Base-by-base conservation (phyloP, 176 grass and related monocot species). In the Puya raimondii region DNA sequence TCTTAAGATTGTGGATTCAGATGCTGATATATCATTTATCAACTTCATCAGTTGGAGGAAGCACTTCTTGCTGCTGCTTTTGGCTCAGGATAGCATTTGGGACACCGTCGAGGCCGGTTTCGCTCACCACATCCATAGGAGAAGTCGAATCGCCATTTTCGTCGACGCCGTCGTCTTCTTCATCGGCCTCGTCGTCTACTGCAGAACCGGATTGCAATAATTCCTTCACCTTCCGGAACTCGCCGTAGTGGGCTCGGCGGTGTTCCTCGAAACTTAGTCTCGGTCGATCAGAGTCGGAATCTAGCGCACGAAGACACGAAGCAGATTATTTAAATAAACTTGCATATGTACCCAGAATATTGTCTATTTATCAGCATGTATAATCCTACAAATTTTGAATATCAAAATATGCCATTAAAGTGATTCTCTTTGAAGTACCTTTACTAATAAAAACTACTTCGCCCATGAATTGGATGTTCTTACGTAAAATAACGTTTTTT, bases 251-350 rank as follows among this genome's bases (percentile, higher is more conserved):
- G 25, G 50, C 68, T 48, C 25, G 18, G 12, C 68, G 50, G 21
- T 70, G 68, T 14, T 70, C 68, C 68, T 70, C 27, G 68, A 70
- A 70, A 70, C 68, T 70, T 53, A 53, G 26, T 26, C 21, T 51
- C 11, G 68, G 7, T 70, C 22, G 25, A 9, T 70, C 68, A 15
- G 68, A 23, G 51, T 70, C 68, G 10, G 68, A 70, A 53, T 70
- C 68, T 70, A 61, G 56, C 7, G 21, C 33, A 42, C 5, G 7
- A 42, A 42, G 6, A 42, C 33, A 42, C 0, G 33, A 42, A 42
- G 33, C 33, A 42, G 33, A 42, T 42, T 42, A 42, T 42, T 42
- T 42, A 42, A 5, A 4, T 42, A 42, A 0, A 42, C 6, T 42
- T 6, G 33, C 4, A 42, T 42, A 42, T 42, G 5, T 7, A 42